Evolutionary conservation across 2,329 filamentous ascomycete genomes (phyloP).

Genomic region (Shiraia bambusicola): DNA sequence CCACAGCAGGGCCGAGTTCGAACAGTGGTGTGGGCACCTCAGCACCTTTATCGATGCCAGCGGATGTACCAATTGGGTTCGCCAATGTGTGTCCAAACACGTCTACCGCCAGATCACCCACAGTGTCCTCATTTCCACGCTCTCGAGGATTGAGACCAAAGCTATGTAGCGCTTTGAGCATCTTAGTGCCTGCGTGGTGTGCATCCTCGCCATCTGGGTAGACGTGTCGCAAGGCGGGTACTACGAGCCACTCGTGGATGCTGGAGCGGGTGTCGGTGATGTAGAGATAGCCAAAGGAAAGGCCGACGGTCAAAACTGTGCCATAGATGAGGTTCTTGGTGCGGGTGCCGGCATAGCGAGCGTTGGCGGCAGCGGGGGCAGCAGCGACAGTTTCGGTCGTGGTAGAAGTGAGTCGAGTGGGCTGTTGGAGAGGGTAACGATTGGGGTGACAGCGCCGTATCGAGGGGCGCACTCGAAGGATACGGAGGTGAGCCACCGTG

Average conservation of each 20-base stretch:
- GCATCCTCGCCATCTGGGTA: slow-evolving; percentile 84
- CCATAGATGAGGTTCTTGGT: slow-evolving; percentile 56
- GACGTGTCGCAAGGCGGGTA: slow-evolving; percentile 64
- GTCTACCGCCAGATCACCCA: slow-evolving; percentile 57
- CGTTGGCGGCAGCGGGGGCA: slow-evolving; percentile 35
- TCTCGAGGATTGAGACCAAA: slow-evolving; percentile 81
- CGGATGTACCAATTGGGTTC: slow-evolving; percentile 94
- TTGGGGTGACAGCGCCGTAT: slow-evolving; percentile 18
- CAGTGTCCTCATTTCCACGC: slow-evolving; percentile 61
- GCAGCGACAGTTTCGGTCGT: slow-evolving; percentile 25
- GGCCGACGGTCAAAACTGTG: slow-evolving; percentile 54
- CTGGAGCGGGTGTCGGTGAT: slow-evolving; percentile 57
- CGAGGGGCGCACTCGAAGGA: slow-evolving; percentile 29
- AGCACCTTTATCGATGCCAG: slow-evolving; percentile 91
- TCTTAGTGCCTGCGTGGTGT: slow-evolving; percentile 75
- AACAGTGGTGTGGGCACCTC: slow-evolving; percentile 85
- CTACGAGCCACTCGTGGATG: slow-evolving; percentile 54
- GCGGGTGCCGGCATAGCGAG: slow-evolving; percentile 46
- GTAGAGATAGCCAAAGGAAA: slow-evolving; percentile 53
- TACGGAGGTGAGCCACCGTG: slow-evolving; percentile 30
- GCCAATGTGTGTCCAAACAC: slow-evolving; percentile 76
- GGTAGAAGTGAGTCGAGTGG: slow-evolving; percentile 29
- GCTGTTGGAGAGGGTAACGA: slow-evolving; percentile 16
- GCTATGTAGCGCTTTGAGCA: slow-evolving; percentile 70
- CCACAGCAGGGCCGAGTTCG: slow-evolving; percentile 78